These are phyloP conservation scores for Toxicodendron radicans DNA, from an alignment of 345 rosid genomes.

Conservation along the genomic window DNA sequence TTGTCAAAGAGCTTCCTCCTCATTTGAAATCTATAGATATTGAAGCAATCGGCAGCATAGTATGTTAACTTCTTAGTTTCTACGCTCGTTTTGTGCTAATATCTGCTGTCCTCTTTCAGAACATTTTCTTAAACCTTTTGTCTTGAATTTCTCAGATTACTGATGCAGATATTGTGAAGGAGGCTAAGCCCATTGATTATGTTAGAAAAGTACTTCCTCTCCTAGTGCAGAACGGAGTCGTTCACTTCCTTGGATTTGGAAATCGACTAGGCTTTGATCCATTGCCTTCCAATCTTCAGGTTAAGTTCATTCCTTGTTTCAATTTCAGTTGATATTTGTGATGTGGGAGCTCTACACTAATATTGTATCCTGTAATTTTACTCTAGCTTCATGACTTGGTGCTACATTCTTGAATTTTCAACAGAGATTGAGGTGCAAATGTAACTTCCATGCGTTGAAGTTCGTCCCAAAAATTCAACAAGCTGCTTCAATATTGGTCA, in stretches of 20 bases:
- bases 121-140: slow-evolving; percentile 9
- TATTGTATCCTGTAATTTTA: background rate
- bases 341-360: background rate
- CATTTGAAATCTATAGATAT: slow-evolving; percentile 50
- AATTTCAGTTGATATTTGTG: background rate
- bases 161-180: slow-evolving; percentile 79
- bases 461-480: slow-evolving; percentile 74
- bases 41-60: slow-evolving; percentile 71
- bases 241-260: slow-evolving; percentile 87
- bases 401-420: slow-evolving; percentile 7
- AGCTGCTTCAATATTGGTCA: slow-evolving; percentile 60
- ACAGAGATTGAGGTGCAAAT: slow-evolving; percentile 88
- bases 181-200: slow-evolving; percentile 74
- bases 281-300: slow-evolving; percentile 75
- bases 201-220: slow-evolving; percentile 59
- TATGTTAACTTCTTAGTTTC: slow-evolving; percentile 30
- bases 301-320: slow-evolving; percentile 21
- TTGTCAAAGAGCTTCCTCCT: slow-evolving; percentile 78
- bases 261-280: slow-evolving; percentile 94
- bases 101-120: background rate
- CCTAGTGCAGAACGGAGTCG: slow-evolving; percentile 52
- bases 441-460: slow-evolving; percentile 86
- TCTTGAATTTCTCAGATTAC: slow-evolving; percentile 57
- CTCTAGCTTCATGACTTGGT: slow-evolving; percentile 6
- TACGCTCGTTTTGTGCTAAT: background rate